Evolutionary conservation across 306 rosid genomes (phyloP).

Genomic region (Sicyos baderoa): DNA sequence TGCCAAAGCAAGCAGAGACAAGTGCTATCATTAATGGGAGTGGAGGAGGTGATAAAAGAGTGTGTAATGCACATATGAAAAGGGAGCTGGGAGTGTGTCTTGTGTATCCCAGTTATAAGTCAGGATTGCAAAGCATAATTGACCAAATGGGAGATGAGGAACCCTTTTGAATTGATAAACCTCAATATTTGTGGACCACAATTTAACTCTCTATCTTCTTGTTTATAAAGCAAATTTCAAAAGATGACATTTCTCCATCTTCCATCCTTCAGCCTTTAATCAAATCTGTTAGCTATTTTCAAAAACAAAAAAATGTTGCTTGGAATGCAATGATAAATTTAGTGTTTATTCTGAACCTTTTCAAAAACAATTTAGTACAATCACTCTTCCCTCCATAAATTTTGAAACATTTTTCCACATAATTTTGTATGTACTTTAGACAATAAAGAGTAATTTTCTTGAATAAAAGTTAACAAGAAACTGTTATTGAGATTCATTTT

Average conservation of each 20-base stretch:
- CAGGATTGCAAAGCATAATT: slow-evolving; percentile 59
- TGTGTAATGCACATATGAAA: slow-evolving; percentile 56
- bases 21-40: slow-evolving; percentile 16
- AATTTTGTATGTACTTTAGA: too few relatives aligned
- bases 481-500: too few relatives aligned
- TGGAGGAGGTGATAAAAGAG: slow-evolving; percentile 52
- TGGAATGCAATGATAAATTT: too few relatives aligned
- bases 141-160: slow-evolving; percentile 35
- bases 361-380: too few relatives aligned
- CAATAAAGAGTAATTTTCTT: too few relatives aligned
- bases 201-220: background rate
- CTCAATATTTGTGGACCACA: background rate
- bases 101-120: slow-evolving; percentile 55
- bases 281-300: too few relatives aligned
- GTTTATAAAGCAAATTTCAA: background rate
- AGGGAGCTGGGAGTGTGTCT: slow-evolving; percentile 52
- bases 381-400: too few relatives aligned
- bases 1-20: slow-evolving; percentile 13
- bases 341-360: too few relatives aligned
- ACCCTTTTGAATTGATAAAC: slow-evolving; percentile 25
- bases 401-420: too few relatives aligned
- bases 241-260: background rate
- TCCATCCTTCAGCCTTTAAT: too few relatives aligned
- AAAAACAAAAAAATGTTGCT: too few relatives aligned
- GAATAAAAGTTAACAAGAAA: too few relatives aligned